Conservation (phyloP, 108 stramenopile genomes). For the Nitzschia sp. region DNA sequence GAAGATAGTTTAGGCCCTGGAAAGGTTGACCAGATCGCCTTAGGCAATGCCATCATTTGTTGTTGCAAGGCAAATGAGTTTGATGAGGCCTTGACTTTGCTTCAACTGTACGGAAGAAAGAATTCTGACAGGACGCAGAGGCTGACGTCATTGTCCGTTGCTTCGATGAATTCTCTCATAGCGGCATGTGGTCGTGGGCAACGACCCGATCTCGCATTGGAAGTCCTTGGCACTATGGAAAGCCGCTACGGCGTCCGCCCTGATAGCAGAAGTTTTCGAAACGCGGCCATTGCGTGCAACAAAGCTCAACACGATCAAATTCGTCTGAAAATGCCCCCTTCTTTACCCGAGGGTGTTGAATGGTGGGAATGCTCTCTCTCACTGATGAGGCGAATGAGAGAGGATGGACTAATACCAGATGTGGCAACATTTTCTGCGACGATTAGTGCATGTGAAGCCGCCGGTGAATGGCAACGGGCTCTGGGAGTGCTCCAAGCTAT, state of each 20-base stretch:
- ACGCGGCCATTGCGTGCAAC: conserved; percentile 77
- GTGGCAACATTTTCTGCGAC: conserved; percentile 60
- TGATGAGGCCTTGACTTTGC: conserved; percentile 60
- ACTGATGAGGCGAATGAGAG: conserved; percentile 64
- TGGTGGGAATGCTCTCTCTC: conserved; percentile 81
- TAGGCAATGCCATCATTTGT: conserved; percentile 47
- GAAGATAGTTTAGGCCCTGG: conserved; percentile 41
- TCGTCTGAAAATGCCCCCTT: background rate
- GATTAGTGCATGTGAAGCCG: conserved; percentile 73
- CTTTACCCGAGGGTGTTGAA: conserved; percentile 14
- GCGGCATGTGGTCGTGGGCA: conserved; percentile 57
- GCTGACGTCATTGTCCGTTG: conserved; percentile 12
- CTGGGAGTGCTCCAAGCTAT: conserved; percentile 62
- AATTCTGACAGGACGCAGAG: background rate
- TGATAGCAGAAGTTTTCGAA: conserved; percentile 50
- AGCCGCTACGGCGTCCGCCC: conserved; percentile 43
- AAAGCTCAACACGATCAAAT: conserved; percentile 59
- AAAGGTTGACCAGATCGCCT: conserved; percentile 44
- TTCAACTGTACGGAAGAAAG: conserved; percentile 50
- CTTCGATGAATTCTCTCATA: conserved; percentile 64
- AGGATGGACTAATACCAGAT: conserved; percentile 65
- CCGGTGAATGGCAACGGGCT: conserved; percentile 82
- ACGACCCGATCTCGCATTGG: conserved; percentile 64
- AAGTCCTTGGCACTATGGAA: conserved; percentile 59
- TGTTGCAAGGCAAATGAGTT: conserved; percentile 56